phyloP scores from a whole-genome alignment of 2,329 filamentous ascomycete genomes.

The Cylindrodendrum hubeiense region DNA sequence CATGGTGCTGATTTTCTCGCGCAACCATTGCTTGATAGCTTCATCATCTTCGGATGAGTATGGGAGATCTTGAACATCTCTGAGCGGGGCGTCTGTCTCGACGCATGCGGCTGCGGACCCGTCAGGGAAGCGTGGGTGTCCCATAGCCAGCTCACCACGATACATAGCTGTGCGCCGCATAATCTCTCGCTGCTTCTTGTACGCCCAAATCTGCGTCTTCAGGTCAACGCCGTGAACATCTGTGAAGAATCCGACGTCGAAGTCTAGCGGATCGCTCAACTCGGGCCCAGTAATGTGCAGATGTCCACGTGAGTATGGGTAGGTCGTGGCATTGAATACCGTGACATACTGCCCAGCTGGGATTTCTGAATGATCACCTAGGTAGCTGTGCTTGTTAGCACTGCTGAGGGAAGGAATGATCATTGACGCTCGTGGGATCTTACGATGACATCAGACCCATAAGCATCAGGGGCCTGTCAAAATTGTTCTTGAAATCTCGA shows the following conservation, averaged over 20 bases:
- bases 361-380: slow-evolving; percentile 55
- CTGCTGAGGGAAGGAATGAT: slow-evolving; percentile 6
- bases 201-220: slow-evolving; percentile 72
- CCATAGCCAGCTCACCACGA: slow-evolving; percentile 57
- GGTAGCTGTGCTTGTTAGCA: slow-evolving; percentile 46
- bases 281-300: slow-evolving; percentile 68
- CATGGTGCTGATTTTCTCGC: slow-evolving; percentile 55
- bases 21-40: slow-evolving; percentile 60
- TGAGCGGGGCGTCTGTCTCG: slow-evolving; percentile 57
- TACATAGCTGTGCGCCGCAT: slow-evolving; percentile 68
- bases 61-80: slow-evolving; percentile 54
- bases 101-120: slow-evolving; percentile 57
- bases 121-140: slow-evolving; percentile 59
- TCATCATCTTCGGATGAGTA: slow-evolving; percentile 65
- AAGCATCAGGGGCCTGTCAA: slow-evolving; percentile 63
- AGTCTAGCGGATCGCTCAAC: slow-evolving; percentile 61
- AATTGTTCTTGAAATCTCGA: slow-evolving; percentile 59
- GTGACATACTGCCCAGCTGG: slow-evolving; percentile 63
- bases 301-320: slow-evolving; percentile 67
- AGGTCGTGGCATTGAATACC: slow-evolving; percentile 59
- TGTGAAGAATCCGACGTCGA: slow-evolving; percentile 68
- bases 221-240: slow-evolving; percentile 69
- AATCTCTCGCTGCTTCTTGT: slow-evolving; percentile 74
- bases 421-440: background rate
- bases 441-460: slow-evolving; percentile 49